These are phyloP conservation scores for Colletotrichum musae DNA, from an alignment of 2,329 filamentous ascomycete species.

Conservation along the genomic window DNA sequence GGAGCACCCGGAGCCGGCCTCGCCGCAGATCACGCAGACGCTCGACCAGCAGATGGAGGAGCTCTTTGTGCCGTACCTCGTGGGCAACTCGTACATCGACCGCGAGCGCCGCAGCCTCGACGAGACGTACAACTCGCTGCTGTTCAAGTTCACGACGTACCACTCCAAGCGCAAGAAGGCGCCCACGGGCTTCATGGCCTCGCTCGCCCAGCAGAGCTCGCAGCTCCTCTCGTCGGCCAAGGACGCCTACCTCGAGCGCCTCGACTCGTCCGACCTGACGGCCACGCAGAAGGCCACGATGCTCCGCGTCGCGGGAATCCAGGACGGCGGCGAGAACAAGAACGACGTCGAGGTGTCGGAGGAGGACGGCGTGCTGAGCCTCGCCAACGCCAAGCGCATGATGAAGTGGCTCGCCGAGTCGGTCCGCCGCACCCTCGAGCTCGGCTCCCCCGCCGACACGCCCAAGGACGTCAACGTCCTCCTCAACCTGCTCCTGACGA, in stretches of 20 bases:
- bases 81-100: conserved; percentile 79
- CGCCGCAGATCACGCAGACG: conserved; percentile 85
- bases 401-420: conserved; percentile 97
- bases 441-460: conserved; percentile 89
- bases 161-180: conserved; percentile 90
- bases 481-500: conserved; percentile 84
- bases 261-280: conserved; percentile 91
- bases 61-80: conserved; percentile 79
- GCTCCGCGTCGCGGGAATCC: conserved; percentile 87
- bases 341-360: conserved; percentile 93
- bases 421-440: conserved; percentile 89
- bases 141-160: conserved; percentile 98
- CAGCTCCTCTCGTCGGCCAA: conserved; percentile 90
- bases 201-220: conserved; percentile 89
- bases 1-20: conserved; percentile 93
- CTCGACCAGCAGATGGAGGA: conserved; percentile 83
- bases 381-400: conserved; percentile 96
- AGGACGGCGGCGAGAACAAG: conserved; percentile 81
- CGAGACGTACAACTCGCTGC: conserved; percentile 88
- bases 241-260: conserved; percentile 89
- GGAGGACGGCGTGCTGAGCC: conserved; percentile 86
- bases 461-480: conserved; percentile 93
- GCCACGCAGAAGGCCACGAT: conserved; percentile 92
- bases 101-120: conserved; percentile 79
- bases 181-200: conserved; percentile 92